These are phyloP conservation scores for Pharus latifolius DNA, from an alignment of 176 grass and related monocot species.

Conservation along the genomic window DNA sequence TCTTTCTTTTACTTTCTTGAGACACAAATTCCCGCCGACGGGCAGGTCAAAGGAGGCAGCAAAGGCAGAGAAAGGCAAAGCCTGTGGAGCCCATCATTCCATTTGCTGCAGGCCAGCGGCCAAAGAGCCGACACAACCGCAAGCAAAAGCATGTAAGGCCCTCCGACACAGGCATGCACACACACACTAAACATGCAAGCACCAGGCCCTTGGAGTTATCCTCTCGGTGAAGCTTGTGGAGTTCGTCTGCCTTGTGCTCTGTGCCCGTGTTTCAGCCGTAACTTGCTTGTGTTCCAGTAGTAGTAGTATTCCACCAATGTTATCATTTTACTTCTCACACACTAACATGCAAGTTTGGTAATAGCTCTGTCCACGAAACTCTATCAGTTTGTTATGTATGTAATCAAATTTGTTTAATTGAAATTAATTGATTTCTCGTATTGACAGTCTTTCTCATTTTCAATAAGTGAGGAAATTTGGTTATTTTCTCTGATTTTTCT, in stretches of 20 bases:
- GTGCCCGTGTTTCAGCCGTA: conserved; percentile 1
- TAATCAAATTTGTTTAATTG: too few relatives aligned
- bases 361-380: too few relatives aligned
- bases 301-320: too few relatives aligned
- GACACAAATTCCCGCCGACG: conserved; percentile 28
- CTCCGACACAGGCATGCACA: not conserved
- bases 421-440: too few relatives aligned
- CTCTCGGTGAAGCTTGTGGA: too few relatives aligned
- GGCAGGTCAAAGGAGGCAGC: conserved; percentile 73
- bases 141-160: conserved; percentile 10
- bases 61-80: conserved; percentile 84
- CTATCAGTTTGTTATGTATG: too few relatives aligned
- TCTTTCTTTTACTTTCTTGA: not conserved
- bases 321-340: too few relatives aligned
- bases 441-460: too few relatives aligned
- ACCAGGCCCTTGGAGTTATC: too few relatives aligned
- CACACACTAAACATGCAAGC: not conserved
- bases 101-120: conserved; percentile 36
- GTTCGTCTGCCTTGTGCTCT: conserved; percentile 30
- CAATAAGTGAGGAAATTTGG: too few relatives aligned
- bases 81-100: conserved; percentile 52
- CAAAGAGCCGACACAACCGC: conserved; percentile 35
- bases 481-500: too few relatives aligned
- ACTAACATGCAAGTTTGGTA: too few relatives aligned
- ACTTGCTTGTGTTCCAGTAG: not conserved